Conservation (phyloP, 2,329 filamentous ascomycete species). For the Arachnopeziza araneosa region DNA sequence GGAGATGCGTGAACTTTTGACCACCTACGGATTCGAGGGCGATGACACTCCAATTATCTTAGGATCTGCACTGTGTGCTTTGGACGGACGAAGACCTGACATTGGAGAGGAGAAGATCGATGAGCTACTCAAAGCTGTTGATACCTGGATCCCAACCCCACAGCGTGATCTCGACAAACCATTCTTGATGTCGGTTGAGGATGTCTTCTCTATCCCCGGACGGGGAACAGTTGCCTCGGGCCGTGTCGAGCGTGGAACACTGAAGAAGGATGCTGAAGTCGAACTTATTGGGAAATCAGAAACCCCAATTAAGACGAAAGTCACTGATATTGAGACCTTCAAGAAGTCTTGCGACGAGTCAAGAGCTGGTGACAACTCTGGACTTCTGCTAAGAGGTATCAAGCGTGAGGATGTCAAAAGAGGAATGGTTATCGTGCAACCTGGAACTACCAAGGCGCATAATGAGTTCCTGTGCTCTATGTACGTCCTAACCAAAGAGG, state of each 20-base stretch:
- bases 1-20: conserved; percentile 98
- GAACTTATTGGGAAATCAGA: conserved; percentile 87
- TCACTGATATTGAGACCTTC: conserved; percentile 99
- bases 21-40: conserved; percentile 91
- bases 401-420: conserved; percentile 91
- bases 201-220: conserved; percentile 83
- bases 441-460: conserved; percentile 79
- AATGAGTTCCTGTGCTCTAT: conserved; percentile 90
- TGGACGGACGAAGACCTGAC: conserved; percentile 80
- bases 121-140: conserved; percentile 82
- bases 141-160: conserved; percentile 94
- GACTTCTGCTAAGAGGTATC: conserved; percentile 90
- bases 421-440: conserved; percentile 89
- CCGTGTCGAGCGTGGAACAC: conserved; percentile 88
- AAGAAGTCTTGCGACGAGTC: conserved; percentile 99
- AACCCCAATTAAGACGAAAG: conserved; percentile 91
- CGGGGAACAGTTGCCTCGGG: conserved; percentile 96
- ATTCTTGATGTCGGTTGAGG: conserved; percentile 98
- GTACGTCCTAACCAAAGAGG: conserved; percentile 96
- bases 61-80: conserved; percentile 90
- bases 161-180: conserved; percentile 94
- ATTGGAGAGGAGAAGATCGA: conserved; percentile 87
- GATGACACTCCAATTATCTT: conserved; percentile 97
- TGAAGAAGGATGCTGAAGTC: conserved; percentile 92
- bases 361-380: conserved; percentile 95